Evolutionary conservation across 2,329 filamentous ascomycete species (phyloP), one percentile per base, ranked within the genome.

Genomic region (Fusarium dimerum): DNA sequence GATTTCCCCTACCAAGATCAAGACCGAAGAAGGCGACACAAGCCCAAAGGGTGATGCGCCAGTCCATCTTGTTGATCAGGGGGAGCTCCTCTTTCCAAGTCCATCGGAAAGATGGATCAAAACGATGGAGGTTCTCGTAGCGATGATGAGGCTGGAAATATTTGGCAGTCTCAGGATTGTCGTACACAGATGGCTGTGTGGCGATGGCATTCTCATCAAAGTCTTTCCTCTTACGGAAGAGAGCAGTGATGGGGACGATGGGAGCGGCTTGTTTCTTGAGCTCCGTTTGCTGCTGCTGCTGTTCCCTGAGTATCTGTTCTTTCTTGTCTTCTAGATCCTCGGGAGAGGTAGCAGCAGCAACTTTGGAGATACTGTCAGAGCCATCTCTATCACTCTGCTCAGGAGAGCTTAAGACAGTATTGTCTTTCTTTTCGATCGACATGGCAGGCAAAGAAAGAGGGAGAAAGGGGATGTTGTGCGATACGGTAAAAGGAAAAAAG

Each of bases 101-200:
- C 74, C 74, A 76, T 48, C 74, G 61, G 2, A 73, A 70, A 0
- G 72, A 56, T 0, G 76, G 76, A 50, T 82, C 77, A 52, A 80
- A 81, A 1, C 76, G 71, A 54, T 78, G 74, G 2, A 66, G 49
- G 41, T 76, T 76, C 44, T 76, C 73, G 39, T 47, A 47, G 8
- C 42, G 17, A 3, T 38, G 45, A 16, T 40, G 32, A 47, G 26
- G 32, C 41, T n/a, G 20, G 40, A 40, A 18, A 34, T 7, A 6
- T 20, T 16, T 16, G 49, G 49, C 40, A 30, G 40, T 16, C 30
- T n/a, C n/a, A 17, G 13, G 18, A 26, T 43, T 39, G 1, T 41
- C 46, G n/a, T 29, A 16, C 12, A 18, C 15, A 40, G 34, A 18
- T 26, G 41, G 26, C 16, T 8, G 29, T 34, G 46, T 48, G 39